Evolutionary conservation across 2,329 filamentous ascomycete genomes (phyloP).

Genomic region (Fusarium falciforme): DNA sequence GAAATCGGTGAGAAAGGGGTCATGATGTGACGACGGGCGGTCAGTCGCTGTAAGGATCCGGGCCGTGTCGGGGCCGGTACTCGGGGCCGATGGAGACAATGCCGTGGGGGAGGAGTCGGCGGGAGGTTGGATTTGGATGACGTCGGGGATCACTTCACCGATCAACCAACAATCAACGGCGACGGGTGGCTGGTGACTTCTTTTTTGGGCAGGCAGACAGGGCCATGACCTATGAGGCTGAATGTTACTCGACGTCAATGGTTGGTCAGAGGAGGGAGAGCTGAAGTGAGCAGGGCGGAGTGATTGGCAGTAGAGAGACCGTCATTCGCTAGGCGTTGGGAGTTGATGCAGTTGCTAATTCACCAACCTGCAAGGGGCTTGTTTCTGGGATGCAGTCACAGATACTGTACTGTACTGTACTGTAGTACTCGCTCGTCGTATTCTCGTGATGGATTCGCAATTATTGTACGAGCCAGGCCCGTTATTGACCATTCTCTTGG

Average conservation of each 20-base stretch:
- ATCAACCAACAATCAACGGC: not conserved
- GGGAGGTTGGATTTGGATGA: not conserved
- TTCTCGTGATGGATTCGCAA: not conserved
- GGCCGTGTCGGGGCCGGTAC: slow-evolving; percentile 21
- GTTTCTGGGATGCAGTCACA: not conserved
- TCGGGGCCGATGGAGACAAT: slow-evolving; percentile 19
- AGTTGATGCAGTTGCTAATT: not conserved
- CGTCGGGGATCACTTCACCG: not conserved
- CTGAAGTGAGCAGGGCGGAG: not conserved
- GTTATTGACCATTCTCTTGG: not conserved
- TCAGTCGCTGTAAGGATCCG: slow-evolving; percentile 2
- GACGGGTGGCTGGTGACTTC: slow-evolving; percentile 6
- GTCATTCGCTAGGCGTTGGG: not conserved
- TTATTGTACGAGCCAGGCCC: not conserved
- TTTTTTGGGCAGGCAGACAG: not conserved
- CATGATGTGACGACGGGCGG: slow-evolving; percentile 14
- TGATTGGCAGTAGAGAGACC: not conserved
- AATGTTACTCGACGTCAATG: not conserved
- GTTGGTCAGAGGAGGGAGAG: not conserved
- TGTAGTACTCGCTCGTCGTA: not conserved
- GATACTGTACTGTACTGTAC: not conserved
- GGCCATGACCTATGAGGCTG: not conserved
- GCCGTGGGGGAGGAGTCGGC: not conserved
- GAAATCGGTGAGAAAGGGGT: not conserved
- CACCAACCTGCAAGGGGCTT: not conserved